phyloP scores from a whole-genome alignment of 306 rosid genomes.

The Cicer bijugum region DNA sequence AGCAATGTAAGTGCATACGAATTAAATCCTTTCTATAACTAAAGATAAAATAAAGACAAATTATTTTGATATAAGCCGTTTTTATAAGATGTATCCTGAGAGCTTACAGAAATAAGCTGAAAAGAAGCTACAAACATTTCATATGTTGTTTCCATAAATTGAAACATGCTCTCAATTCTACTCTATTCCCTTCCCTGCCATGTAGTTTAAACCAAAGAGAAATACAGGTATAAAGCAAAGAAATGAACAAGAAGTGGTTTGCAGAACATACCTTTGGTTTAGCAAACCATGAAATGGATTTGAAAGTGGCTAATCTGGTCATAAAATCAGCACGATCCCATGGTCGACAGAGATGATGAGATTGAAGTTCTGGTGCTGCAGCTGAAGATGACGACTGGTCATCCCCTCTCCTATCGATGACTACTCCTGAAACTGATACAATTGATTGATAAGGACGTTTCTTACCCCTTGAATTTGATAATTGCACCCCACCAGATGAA shows the following conservation, averaged over 20 bases:
- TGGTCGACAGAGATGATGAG: slow-evolving; percentile 74
- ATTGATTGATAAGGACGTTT: slow-evolving; percentile 66
- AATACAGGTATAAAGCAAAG: no score
- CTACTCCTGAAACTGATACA: slow-evolving; percentile 43
- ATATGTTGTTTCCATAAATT: no score
- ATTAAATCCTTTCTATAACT: no score
- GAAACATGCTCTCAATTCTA: no score
- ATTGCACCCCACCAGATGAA: slow-evolving; percentile 55
- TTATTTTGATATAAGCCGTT: no score
- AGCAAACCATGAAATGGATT: slow-evolving; percentile 97
- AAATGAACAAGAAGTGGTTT: not conserved
- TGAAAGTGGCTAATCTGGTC: slow-evolving; percentile 82
- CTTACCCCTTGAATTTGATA: slow-evolving; percentile 53
- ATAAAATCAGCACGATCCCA: slow-evolving; percentile 91
- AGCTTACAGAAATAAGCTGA: no score
- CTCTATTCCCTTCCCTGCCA: no score
- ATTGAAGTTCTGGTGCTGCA: slow-evolving; percentile 39
- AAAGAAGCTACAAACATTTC: no score
- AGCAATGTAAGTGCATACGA: no score
- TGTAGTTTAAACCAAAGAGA: no score
- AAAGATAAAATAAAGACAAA: no score
- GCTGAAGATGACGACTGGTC: slow-evolving; percentile 50
- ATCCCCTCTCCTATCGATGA: slow-evolving; percentile 51
- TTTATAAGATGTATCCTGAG: no score
- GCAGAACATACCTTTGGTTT: slow-evolving; percentile 70